Conservation (phyloP, 257 asterid species). For the Verbena officinalis region DNA sequence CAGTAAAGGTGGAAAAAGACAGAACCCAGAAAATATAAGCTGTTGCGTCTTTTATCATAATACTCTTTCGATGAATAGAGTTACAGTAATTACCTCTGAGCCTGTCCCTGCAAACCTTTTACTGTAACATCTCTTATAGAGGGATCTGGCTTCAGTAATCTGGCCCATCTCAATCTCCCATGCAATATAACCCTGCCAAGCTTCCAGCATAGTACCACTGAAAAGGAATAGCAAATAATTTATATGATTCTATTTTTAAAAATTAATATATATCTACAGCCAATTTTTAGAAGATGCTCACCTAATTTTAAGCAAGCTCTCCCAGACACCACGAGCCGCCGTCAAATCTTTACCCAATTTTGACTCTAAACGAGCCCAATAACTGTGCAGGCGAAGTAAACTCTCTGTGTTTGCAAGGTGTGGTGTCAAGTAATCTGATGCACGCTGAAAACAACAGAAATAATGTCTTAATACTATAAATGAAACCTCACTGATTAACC, state of each 20-base stretch:
- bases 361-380: conserved; percentile 88
- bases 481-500: neutral
- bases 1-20: conserved; percentile 10
- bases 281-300: conserved; percentile 26
- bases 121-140: conserved; percentile 86
- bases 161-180: conserved; percentile 82
- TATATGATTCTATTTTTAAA: conserved; percentile 24
- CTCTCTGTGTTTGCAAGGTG: conserved; percentile 65
- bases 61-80: conserved; percentile 3
- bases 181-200: conserved; percentile 79
- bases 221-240: conserved; percentile 27
- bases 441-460: conserved; percentile 59
- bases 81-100: conserved; percentile 72
- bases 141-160: conserved; percentile 87
- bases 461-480: neutral
- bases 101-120: conserved; percentile 86
- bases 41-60: neutral
- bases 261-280: conserved; percentile 13
- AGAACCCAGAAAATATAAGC: conserved; percentile 1
- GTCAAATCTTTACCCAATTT: conserved; percentile 68
- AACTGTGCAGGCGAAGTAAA: conserved; percentile 61
- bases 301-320: conserved; percentile 85
- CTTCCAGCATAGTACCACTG: conserved; percentile 92
- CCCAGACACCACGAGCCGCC: conserved; percentile 99
- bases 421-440: conserved; percentile 80